Evolutionary conservation across 2,329 filamentous ascomycete species (phyloP).

Genomic region (Cladobotryum mycophilum): DNA sequence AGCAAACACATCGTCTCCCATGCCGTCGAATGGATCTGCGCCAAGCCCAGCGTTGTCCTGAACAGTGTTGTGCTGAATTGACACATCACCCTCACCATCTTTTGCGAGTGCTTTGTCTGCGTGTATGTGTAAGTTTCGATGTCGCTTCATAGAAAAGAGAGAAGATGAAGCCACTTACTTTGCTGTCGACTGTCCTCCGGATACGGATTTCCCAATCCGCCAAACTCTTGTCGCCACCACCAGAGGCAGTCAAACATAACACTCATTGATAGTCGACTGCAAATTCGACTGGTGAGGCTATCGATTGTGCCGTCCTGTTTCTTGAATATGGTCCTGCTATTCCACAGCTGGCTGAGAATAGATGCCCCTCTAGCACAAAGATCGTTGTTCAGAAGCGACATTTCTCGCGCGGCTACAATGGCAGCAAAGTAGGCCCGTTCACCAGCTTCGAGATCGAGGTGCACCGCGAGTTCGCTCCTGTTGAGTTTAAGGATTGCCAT

Average conservation of each 20-base stretch:
- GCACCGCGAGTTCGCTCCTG: slow-evolving; percentile 40
- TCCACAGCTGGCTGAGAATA: slow-evolving; percentile 49
- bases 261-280: slow-evolving; percentile 47
- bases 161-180: not conserved
- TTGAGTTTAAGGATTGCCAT: slow-evolving; percentile 44
- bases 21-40: too few species aligned
- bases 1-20: too few species aligned
- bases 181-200: slow-evolving; percentile 4
- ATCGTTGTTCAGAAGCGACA: slow-evolving; percentile 38
- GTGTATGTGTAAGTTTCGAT: too few species aligned
- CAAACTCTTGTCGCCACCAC: slow-evolving; percentile 46
- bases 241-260: slow-evolving; percentile 50
- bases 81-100: not conserved
- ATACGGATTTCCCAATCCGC: slow-evolving; percentile 14
- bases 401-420: slow-evolving; percentile 1
- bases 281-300: slow-evolving; percentile 28
- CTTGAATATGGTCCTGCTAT: slow-evolving; percentile 22
- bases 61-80: not conserved
- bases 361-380: slow-evolving; percentile 46
- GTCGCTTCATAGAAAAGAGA: not conserved
- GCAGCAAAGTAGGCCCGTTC: slow-evolving; percentile 28
- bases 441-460: slow-evolving; percentile 35
- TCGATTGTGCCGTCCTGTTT: slow-evolving; percentile 6
- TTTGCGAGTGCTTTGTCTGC: too few species aligned
- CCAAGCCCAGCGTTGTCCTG: too few species aligned